These are phyloP conservation scores for Hura crepitans DNA, from an alignment of 441 rosid species.

Conservation along the genomic window DNA sequence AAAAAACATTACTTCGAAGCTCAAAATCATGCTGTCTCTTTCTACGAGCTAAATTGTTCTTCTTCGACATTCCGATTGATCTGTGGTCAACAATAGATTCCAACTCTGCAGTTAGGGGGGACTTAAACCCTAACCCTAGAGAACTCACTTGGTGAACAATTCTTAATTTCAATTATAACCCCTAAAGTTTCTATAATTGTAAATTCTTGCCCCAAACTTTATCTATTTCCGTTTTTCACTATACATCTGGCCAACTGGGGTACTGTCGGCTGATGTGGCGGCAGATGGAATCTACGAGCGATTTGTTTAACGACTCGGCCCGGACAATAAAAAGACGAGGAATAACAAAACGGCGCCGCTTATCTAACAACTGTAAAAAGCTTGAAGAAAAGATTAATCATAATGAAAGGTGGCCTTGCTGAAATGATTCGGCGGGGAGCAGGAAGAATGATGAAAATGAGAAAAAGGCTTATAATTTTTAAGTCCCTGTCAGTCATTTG, in stretches of 20 bases:
- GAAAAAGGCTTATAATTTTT: not conserved
- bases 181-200: not conserved
- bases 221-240: not conserved
- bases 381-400: not conserved
- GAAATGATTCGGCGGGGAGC: conserved; percentile 27
- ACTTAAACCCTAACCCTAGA: conserved; percentile 35
- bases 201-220: not conserved
- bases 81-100: not conserved
- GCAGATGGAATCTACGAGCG: not conserved
- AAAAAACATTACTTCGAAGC: conserved; percentile 46
- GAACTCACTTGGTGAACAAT: not conserved
- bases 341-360: conserved; percentile 36
- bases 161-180: not conserved
- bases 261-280: not conserved
- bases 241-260: not conserved
- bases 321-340: not conserved
- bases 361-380: not conserved
- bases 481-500: not conserved
- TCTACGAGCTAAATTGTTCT: conserved; percentile 73
- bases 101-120: not conserved
- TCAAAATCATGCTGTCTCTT: conserved; percentile 82
- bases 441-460: not conserved
- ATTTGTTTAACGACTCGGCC: not conserved
- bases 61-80: conserved; percentile 68
- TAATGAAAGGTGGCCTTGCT: conserved; percentile 7